phyloP scores from a whole-genome alignment of 208 protist genomes.

The Crithidia brevicula region DNA sequence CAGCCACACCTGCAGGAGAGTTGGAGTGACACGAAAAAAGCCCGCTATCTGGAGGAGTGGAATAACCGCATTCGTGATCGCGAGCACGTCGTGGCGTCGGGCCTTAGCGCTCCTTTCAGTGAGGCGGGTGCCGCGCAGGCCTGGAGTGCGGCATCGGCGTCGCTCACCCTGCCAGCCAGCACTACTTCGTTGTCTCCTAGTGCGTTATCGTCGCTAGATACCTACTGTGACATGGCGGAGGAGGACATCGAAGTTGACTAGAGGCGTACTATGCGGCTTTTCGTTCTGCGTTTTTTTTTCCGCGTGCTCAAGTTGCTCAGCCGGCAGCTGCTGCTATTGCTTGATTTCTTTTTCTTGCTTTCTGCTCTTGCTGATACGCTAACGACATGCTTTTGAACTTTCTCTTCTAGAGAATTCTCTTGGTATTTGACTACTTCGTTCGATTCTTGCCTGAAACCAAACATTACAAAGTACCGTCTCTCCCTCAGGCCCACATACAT shows the following conservation, averaged over 20 bases:
- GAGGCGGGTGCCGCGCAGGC: background rate
- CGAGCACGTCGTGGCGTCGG: background rate
- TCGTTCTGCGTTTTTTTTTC: background rate
- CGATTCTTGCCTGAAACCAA: too few relatives aligned
- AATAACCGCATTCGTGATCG: slow-evolving; percentile 18
- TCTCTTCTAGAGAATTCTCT: too few relatives aligned
- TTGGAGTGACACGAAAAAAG: slow-evolving; percentile 27
- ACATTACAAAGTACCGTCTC: too few relatives aligned
- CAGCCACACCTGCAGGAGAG: slow-evolving; percentile 3
- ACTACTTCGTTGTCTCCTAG: background rate
- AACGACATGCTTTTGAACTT: too few relatives aligned
- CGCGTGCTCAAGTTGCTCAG: background rate
- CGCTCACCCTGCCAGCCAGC: background rate
- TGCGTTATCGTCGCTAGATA: background rate
- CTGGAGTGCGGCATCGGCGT: background rate
- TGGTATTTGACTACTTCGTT: too few relatives aligned
- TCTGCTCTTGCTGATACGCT: too few relatives aligned
- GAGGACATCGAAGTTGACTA: slow-evolving; percentile 21
- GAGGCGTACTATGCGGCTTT: too few relatives aligned
- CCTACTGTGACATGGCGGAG: slow-evolving; percentile 15
- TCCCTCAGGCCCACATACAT: too few relatives aligned
- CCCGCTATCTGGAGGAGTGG: slow-evolving; percentile 24
- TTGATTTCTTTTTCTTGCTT: slow-evolving; percentile 10
- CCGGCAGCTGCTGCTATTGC: background rate
- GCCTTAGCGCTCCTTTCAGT: background rate